phyloP scores from a whole-genome alignment of 176 grass and related monocot genomes.

The Lolium perenne region DNA sequence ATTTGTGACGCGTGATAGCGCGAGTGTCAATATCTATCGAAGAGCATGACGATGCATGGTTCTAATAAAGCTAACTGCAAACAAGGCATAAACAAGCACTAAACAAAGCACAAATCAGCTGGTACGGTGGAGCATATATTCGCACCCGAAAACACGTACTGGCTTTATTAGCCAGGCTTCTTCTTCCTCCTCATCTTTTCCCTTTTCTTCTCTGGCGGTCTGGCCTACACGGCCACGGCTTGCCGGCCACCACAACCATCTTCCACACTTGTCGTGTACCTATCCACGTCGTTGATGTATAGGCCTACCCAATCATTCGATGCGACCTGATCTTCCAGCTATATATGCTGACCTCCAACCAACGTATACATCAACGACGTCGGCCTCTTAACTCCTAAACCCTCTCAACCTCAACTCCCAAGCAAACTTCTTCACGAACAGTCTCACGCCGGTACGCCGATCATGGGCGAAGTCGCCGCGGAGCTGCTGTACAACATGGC shows the following conservation, averaged over 20 bases:
- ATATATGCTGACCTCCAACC: slow-evolving; percentile 21
- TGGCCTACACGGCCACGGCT: slow-evolving; percentile 34
- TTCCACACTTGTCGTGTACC: background rate
- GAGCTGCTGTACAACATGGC: slow-evolving; percentile 50
- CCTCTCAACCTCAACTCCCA: background rate
- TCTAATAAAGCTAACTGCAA: slow-evolving; percentile 17
- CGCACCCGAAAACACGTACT: slow-evolving; percentile 21
- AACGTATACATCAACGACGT: background rate
- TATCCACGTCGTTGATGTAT: background rate
- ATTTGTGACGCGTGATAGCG: background rate
- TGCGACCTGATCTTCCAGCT: slow-evolving; percentile 13
- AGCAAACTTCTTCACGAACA: too few relatives aligned
- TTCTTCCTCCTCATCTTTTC: background rate
- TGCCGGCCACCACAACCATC: slow-evolving; percentile 3
- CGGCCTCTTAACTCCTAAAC: slow-evolving; percentile 14
- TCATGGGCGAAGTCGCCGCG: slow-evolving; percentile 51
- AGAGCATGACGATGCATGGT: background rate
- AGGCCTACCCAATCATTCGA: background rate
- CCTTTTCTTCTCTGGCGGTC: background rate
- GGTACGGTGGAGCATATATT: background rate
- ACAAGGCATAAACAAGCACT: slow-evolving; percentile 9
- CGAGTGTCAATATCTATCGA: background rate
- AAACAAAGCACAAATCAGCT: slow-evolving; percentile 21
- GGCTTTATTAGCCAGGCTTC: slow-evolving; percentile 46
- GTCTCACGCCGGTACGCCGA: too few relatives aligned